A percentile compares a stretch with the other conserved stretches of the same genome.
Evolutionary conservation across 768 basidiomycete species (phyloP).

Genomic region (Amanita muscaria): DNA sequence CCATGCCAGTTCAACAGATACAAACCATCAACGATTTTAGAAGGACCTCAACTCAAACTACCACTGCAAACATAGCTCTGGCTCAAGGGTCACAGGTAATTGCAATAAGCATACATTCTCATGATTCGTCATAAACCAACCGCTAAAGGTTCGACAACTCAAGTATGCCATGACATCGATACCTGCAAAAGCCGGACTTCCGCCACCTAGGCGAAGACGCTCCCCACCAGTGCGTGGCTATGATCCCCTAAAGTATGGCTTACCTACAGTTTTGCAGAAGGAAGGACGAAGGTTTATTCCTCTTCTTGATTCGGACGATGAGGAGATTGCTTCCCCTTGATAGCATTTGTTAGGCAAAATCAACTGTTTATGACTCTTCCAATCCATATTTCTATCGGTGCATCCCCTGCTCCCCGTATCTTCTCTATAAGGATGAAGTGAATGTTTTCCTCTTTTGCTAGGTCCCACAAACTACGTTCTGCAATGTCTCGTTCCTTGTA

Average conservation of each 20-base stretch:
- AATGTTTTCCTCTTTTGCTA: slow-evolving; percentile 44
- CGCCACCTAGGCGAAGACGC: slow-evolving; percentile 10
- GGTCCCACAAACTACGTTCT: slow-evolving; percentile 70
- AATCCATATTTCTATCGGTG: slow-evolving; percentile 67
- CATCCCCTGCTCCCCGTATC: slow-evolving; percentile 49
- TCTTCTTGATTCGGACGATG: slow-evolving; percentile 34
- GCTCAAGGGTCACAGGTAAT: background rate
- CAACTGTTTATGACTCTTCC: slow-evolving; percentile 22
- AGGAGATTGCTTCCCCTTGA: slow-evolving; percentile 12
- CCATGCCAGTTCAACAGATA: too few species aligned
- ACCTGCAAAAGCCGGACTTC: slow-evolving; percentile 7
- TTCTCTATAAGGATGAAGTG: slow-evolving; percentile 44
- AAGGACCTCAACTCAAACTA: background rate
- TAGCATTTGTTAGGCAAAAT: background rate
- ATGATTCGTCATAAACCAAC: too few species aligned
- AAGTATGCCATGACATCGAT: background rate
- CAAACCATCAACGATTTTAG: background rate
- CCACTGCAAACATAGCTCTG: background rate
- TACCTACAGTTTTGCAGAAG: slow-evolving; percentile 20
- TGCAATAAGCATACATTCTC: too few species aligned
- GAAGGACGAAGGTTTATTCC: slow-evolving; percentile 42
- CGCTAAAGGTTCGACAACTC: background rate
- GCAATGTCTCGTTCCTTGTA: slow-evolving; percentile 81
- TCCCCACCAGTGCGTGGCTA: slow-evolving; percentile 16
- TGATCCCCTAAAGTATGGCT: background rate